Percentiles rank a stretch among this genome's conserved stretches.
Conservation (phyloP, 164 flowering plant species). For the Liquidambar formosana region DNA sequence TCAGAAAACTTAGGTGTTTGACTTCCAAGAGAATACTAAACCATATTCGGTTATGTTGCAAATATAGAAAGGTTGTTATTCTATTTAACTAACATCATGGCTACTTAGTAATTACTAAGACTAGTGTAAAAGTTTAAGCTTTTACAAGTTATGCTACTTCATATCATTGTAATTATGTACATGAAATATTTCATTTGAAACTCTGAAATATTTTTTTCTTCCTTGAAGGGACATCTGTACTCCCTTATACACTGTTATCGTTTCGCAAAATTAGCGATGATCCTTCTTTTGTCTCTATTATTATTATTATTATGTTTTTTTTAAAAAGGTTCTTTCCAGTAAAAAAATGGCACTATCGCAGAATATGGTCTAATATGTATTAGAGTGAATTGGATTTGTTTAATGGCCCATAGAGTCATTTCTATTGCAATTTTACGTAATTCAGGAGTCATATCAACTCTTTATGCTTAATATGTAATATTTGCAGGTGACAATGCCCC, state of each 20-base stretch:
- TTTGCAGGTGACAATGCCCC: constrained; percentile 82
- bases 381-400: not conserved
- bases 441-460: constrained; percentile 5
- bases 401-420: not conserved
- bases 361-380: not conserved
- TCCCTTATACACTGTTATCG: not conserved
- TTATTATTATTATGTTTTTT: too few relatives aligned
- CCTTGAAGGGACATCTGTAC: too few relatives aligned
- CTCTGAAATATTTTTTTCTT: too few relatives aligned
- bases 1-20: too few relatives aligned
- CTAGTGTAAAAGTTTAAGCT: not conserved
- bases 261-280: not conserved
- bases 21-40: too few relatives aligned
- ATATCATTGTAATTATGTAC: not conserved
- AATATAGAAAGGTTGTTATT: too few relatives aligned
- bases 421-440: not conserved
- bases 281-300: too few relatives aligned
- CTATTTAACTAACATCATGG: too few relatives aligned
- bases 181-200: not conserved
- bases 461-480: constrained; percentile 8
- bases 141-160: not conserved
- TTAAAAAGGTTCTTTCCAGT: too few relatives aligned
- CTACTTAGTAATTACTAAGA: not conserved
- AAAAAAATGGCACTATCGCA: not conserved
- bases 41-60: too few relatives aligned